Evolutionary conservation across 2,329 filamentous ascomycete genomes (phyloP).

Genomic region (Talaromyces sp.): DNA sequence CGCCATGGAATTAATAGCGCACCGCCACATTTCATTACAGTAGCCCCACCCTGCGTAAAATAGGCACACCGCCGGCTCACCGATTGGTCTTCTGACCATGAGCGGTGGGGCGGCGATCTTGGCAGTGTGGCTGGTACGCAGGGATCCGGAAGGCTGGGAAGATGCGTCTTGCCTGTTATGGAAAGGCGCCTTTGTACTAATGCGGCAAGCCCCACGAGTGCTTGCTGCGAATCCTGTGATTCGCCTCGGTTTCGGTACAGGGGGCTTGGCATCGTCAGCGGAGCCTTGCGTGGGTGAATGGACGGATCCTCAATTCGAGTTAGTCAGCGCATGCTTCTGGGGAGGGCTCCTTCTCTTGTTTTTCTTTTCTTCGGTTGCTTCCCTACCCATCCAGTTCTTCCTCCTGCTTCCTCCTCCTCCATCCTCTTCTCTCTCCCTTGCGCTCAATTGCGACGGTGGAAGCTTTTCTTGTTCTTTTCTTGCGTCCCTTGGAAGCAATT

Average conservation of each 20-base stretch:
- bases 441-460: neutral
- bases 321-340: neutral
- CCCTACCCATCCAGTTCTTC: neutral
- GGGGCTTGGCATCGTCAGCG: conserved; percentile 11
- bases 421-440: neutral
- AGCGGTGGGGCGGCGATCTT: neutral
- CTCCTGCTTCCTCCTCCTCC: neutral
- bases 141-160: neutral
- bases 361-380: neutral
- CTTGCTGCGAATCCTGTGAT: neutral
- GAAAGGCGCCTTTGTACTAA: neutral
- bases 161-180: neutral
- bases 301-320: neutral
- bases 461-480: neutral
- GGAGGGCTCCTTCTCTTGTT: neutral
- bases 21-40: conserved; percentile 3
- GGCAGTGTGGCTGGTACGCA: conserved; percentile 7
- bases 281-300: neutral
- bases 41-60: neutral
- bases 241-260: neutral
- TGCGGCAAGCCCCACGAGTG: neutral
- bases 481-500: neutral
- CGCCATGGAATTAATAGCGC: neutral
- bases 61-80: neutral
- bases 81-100: neutral